phyloP scores from a whole-genome alignment of 257 asterid genomes.

The Leptodermis oblonga region DNA sequence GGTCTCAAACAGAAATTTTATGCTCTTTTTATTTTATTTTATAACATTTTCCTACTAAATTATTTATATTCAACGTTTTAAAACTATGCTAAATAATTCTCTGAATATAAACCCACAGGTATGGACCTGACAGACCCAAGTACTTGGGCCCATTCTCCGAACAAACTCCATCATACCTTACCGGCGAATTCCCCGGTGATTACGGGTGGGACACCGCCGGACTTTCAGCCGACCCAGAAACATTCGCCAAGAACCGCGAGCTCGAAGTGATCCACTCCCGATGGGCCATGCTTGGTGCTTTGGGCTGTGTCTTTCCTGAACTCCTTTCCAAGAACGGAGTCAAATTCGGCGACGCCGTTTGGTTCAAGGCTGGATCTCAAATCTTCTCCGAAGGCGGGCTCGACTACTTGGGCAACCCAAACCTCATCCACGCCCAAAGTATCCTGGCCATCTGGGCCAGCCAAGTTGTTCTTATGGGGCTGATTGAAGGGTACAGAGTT shows the following conservation, averaged over 20 bases:
- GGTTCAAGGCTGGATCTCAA: constrained; percentile 94
- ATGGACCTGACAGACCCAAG: constrained; percentile 85
- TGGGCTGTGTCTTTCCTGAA: constrained; percentile 86
- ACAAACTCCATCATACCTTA: constrained; percentile 87
- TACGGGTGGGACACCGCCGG: constrained; percentile 99
- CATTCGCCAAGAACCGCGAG: constrained; percentile 83
- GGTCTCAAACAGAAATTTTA: too few relatives aligned
- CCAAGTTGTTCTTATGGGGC: constrained; percentile 81
- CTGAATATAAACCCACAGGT: constrained; percentile 32
- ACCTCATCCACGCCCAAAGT: constrained; percentile 83
- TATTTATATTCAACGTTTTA: too few relatives aligned
- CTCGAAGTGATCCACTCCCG: constrained; percentile 83
- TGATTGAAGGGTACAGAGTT: constrained; percentile 75
- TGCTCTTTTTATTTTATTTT: not conserved
- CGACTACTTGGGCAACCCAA: constrained; percentile 85
- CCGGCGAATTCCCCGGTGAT: constrained; percentile 90
- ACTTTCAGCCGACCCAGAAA: constrained; percentile 89
- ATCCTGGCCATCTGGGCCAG: constrained; percentile 81
- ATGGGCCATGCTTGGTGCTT: constrained; percentile 97
- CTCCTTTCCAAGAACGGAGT: constrained; percentile 72
- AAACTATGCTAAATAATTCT: not conserved
- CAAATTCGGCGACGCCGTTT: constrained; percentile 77
- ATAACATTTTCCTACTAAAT: not conserved
- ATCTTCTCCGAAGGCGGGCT: constrained; percentile 91
- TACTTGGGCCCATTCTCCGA: constrained; percentile 94